A percentile compares a stretch with the other conserved stretches of the same genome.
Evolutionary conservation across 345 rosid genomes (phyloP).

Genomic region (Syzygium grande): DNA sequence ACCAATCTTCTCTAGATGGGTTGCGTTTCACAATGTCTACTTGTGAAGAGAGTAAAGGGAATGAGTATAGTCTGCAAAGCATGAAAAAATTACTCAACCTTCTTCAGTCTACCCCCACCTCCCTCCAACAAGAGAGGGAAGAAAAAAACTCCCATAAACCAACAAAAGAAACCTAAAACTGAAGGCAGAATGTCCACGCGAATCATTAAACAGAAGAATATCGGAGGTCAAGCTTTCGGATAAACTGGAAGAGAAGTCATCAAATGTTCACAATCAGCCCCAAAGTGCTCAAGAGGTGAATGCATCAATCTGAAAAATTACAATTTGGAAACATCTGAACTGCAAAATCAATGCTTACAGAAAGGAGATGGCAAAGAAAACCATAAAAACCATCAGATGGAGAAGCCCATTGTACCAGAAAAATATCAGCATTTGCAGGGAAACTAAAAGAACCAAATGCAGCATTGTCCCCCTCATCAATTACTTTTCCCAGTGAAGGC

Average conservation of each 20-base stretch:
- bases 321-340: not conserved
- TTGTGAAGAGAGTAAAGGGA: slow-evolving; percentile 79
- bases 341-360: not conserved
- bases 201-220: not conserved
- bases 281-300: not conserved
- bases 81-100: not conserved
- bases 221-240: not conserved
- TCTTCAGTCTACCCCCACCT: not conserved
- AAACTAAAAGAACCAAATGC: not conserved
- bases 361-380: not conserved
- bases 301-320: not conserved
- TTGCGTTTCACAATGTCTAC: slow-evolving; percentile 78
- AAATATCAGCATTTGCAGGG: not conserved
- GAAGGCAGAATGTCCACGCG: not conserved
- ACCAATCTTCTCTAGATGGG: slow-evolving; percentile 94
- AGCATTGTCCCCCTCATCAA: not conserved
- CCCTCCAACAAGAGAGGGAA: not conserved
- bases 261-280: not conserved
- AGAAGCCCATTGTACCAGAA: not conserved
- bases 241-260: not conserved
- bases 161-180: not conserved
- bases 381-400: not conserved
- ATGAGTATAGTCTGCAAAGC: slow-evolving; percentile 66
- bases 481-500: not conserved
- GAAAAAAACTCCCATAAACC: not conserved